Conservation (phyloP, 2,329 filamentous ascomycete species). For the Davidsoniella eucalypti region DNA sequence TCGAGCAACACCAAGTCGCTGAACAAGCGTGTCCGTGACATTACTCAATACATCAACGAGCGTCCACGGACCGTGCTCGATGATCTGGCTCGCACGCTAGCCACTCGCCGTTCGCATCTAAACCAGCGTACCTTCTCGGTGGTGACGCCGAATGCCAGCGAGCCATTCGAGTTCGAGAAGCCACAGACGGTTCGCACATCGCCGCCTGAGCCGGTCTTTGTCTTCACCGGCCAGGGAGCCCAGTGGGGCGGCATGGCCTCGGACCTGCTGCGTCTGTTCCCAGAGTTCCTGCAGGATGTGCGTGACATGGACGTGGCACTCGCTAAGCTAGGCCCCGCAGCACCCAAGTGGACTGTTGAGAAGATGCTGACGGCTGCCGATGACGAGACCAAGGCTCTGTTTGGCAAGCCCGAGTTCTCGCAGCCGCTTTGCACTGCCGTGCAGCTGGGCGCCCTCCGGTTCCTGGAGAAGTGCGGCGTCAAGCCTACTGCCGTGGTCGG, state of each 20-base stretch:
- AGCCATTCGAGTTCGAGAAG: conserved; percentile 1
- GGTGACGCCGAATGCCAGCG: neutral
- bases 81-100: conserved; percentile 15
- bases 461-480: conserved; percentile 19
- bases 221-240: conserved; percentile 24
- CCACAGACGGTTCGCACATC: conserved; percentile 11
- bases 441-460: conserved; percentile 25
- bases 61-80: neutral
- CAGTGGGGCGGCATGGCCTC: conserved; percentile 23
- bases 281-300: conserved; percentile 21
- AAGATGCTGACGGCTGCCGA: conserved; percentile 21
- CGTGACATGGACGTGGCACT: conserved; percentile 20
- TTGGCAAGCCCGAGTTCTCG: conserved; percentile 16
- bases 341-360: conserved; percentile 21
- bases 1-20: neutral
- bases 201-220: conserved; percentile 17
- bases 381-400: conserved; percentile 20
- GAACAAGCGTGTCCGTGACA: neutral
- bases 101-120: conserved; percentile 12
- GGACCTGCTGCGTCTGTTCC: conserved; percentile 22
- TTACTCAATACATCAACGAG: neutral
- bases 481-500: conserved; percentile 19
- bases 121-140: conserved; percentile 14
- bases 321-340: conserved; percentile 17
- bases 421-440: conserved; percentile 28